Base-by-base conservation (phyloP, 257 asterid species). In the Osmanthus fragrans region DNA sequence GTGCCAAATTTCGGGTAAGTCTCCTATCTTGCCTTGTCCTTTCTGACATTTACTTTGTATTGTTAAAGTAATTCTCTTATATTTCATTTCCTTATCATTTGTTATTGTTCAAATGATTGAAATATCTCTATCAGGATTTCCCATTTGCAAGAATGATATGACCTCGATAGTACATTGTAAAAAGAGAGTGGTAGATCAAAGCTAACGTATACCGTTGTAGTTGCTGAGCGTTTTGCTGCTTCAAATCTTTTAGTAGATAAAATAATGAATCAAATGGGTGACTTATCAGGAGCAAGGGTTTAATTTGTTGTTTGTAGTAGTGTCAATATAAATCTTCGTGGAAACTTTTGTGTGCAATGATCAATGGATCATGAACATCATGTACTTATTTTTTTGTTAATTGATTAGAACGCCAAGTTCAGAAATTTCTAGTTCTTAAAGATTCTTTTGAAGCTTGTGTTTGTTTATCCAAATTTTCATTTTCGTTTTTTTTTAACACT, bases 1-100 rank as follows among this genome's bases (percentile, higher is more conserved):
- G 49, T 73, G 58, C 84, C 79, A 69, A 60, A 65, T 81, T 86
- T 77, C 76, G 72, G 92, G 88, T 87, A 80, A 84, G 74, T 30
- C 13, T 77, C 80, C 80, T 56, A 1, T 68, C 12, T 10, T 69
- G 39, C 68, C 15, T n/a, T 77, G 15, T 4, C 8, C 64, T 63
- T 63, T 63, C 18, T 23, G 69, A 63, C 27, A 63, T 63, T 63
- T 63, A 63, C 5, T 63, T 77, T 63, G 76, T 16, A 75, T 51
- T 34, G 34, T 73, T 49, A 3, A 49, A 9, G 54, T 66, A 42
- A 29, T 29, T 39, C 23, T 56, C 70, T 54, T 49, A 45, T 76
- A 37, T 54, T 72, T 51, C 72, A 39, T 77, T 73, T 77, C 21
- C 42, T 30, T 60, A 12, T 51, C 71, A 21, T 6, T 56, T 21